These are phyloP conservation scores for Alnus rubra DNA, from an alignment of 306 rosid species.

Conservation along the genomic window DNA sequence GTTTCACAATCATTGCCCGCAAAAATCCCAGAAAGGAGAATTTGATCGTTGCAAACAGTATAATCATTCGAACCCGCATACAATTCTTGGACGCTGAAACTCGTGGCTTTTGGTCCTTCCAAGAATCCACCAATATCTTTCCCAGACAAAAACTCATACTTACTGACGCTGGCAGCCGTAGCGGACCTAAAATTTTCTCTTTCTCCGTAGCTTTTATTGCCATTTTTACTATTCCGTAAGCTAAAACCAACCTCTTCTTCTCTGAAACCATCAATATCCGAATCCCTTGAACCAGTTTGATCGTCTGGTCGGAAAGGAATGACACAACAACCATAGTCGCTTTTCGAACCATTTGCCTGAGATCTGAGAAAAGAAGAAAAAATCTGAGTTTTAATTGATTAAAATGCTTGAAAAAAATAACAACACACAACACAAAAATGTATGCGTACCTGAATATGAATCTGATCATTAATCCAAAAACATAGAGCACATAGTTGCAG, in stretches of 20 bases:
- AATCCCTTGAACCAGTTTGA: background rate
- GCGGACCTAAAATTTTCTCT: background rate
- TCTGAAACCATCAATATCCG: slow-evolving; percentile 30
- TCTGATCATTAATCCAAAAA: slow-evolving; percentile 40
- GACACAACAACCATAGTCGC: background rate
- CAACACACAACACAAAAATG: slow-evolving; percentile 13
- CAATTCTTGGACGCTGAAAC: slow-evolving; percentile 51
- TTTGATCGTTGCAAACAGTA: slow-evolving; percentile 14
- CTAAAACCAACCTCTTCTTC: slow-evolving; percentile 37
- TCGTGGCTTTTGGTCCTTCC: slow-evolving; percentile 50
- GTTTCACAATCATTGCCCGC: background rate
- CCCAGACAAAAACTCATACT: slow-evolving; percentile 35
- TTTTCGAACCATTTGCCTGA: slow-evolving; percentile 29
- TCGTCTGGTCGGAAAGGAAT: slow-evolving; percentile 3
- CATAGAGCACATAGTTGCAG: slow-evolving; percentile 33
- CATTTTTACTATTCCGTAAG: slow-evolving; percentile 19
- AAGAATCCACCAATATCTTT: slow-evolving; percentile 41
- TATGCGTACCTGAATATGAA: slow-evolving; percentile 48
- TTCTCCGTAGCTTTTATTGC: background rate
- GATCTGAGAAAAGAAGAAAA: slow-evolving; percentile 37
- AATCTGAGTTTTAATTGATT: background rate
- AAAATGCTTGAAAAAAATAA: slow-evolving; percentile 8
- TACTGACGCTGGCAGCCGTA: slow-evolving; percentile 33
- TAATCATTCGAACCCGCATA: slow-evolving; percentile 37
- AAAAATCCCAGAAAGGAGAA: background rate